These are phyloP conservation scores for Aureobasidium vineae DNA, from an alignment of 2,329 filamentous ascomycete genomes.

Conservation along the genomic window DNA sequence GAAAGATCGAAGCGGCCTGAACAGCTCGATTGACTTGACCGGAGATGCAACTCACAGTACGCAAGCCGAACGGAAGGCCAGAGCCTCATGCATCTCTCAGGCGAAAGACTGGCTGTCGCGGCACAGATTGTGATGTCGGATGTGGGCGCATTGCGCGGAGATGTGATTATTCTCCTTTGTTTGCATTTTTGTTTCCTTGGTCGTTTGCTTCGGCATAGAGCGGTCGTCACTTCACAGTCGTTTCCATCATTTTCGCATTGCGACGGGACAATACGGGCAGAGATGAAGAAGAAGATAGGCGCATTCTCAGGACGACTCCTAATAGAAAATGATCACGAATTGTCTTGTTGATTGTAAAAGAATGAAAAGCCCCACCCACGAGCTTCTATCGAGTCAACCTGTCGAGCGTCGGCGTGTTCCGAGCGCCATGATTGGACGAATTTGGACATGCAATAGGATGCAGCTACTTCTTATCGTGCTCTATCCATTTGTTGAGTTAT, in stretches of 20 bases:
- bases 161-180: constrained; percentile 11
- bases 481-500: constrained; percentile 17
- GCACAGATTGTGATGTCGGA: constrained; percentile 5
- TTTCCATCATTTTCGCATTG: constrained; percentile 3
- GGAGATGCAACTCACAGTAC: neutral
- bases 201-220: neutral
- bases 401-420: constrained; percentile 1
- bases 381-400: constrained; percentile 19
- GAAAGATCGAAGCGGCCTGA: constrained; percentile 13
- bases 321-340: constrained; percentile 20
- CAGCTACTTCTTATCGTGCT: constrained; percentile 10
- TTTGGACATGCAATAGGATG: neutral
- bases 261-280: neutral
- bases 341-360: constrained; percentile 4
- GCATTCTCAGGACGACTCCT: neutral
- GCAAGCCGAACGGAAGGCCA: neutral
- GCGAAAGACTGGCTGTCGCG: neutral
- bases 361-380: neutral
- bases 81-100: neutral
- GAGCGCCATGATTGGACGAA: neutral
- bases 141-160: constrained; percentile 14
- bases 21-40: neutral
- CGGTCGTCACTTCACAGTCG: constrained; percentile 3
- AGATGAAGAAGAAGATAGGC: constrained; percentile 3
- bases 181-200: constrained; percentile 11